phyloP scores from a whole-genome alignment of 768 basidiomycete species.

The Russula brevipes region DNA sequence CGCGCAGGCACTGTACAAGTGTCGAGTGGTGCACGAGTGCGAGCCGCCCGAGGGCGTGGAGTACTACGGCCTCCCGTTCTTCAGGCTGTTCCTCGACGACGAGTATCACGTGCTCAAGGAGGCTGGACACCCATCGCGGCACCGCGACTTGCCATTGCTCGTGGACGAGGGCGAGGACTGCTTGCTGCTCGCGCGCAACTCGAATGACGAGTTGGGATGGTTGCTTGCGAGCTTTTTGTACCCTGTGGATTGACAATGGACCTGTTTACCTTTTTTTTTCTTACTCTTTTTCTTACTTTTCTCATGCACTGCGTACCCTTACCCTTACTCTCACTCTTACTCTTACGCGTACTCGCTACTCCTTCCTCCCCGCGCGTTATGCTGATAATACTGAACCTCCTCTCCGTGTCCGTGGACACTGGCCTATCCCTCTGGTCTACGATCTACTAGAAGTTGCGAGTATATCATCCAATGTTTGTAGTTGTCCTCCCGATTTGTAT shows the following conservation, averaged over 20 bases:
- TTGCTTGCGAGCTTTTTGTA: slow-evolving; percentile 76
- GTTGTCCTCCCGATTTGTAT: not conserved
- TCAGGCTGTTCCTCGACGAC: slow-evolving; percentile 58
- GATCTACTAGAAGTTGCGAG: not conserved
- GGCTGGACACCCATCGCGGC: slow-evolving; percentile 71
- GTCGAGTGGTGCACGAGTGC: slow-evolving; percentile 65
- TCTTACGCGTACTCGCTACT: not conserved
- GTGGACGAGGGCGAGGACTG: slow-evolving; percentile 78
- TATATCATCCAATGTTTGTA: not conserved
- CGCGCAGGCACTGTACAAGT: slow-evolving; percentile 50
- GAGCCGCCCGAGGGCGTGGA: slow-evolving; percentile 56
- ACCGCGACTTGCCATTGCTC: slow-evolving; percentile 66
- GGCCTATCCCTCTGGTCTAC: not conserved
- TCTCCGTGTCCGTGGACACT: not conserved
- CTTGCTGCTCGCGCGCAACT: slow-evolving; percentile 63
- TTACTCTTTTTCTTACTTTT: not conserved
- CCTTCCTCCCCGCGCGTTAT: not conserved
- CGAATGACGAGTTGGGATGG: slow-evolving; percentile 60
- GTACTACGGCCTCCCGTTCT: slow-evolving; percentile 75
- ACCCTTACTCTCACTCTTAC: not conserved
- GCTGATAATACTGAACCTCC: not conserved
- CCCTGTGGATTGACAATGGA: slow-evolving; percentile 43
- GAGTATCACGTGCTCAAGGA: slow-evolving; percentile 66
- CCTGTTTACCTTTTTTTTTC: not conserved
- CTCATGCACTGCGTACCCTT: not conserved